Evolutionary conservation across 805 yeast species (phyloP), one percentile per base, ranked within the genome.

Genomic region (Pichia manshurica): DNA sequence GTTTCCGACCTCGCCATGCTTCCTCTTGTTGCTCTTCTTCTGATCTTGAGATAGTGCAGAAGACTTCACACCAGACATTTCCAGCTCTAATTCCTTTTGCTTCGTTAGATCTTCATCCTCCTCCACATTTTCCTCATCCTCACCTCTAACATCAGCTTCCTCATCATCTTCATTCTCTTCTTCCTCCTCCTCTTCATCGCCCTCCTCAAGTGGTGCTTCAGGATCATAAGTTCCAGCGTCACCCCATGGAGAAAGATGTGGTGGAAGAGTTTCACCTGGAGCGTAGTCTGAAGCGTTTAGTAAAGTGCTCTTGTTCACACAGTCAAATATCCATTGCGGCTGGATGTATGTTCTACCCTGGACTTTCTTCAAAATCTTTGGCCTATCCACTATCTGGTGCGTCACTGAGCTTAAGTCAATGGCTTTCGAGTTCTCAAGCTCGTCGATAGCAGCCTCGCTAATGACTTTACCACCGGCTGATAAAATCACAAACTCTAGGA

Each of bases 161-260:
- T 66, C 82, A 15, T 66, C 79, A 6, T 60, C 78, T n/a, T 67
- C 80, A 7, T 66, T 81, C 2, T 65, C 82, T n/a, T 66, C 84
- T 15, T 63, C 75, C 4, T 59, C 73, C 8, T 64, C 78, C 2
- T 59, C 75, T 2, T 62, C 76, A 12, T 65, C 78, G 16, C 43
- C 67, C 6, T 59, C 68, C 31, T 59, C 74, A 13, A 64, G 58
- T 29, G 67, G 67, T 29, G 78, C 84, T 48, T 75, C 81, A 59
- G 99, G 98, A 67, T 91, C 81, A 69, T 93, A 93, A 46, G 82
- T 84, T 58, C 84, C 88, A 42, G 90, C 78, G 70, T 93, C 99
- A 57, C 98, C 98, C 98, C 99, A 93, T 72, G 99, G 99, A 45
- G 96, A 87, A 60, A 93, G 73, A 68, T 93, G 99, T 33, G 99